Evolutionary conservation across 1,284 basidiomycete species (phyloP).

Genomic region (Malassezia cuniculi): DNA sequence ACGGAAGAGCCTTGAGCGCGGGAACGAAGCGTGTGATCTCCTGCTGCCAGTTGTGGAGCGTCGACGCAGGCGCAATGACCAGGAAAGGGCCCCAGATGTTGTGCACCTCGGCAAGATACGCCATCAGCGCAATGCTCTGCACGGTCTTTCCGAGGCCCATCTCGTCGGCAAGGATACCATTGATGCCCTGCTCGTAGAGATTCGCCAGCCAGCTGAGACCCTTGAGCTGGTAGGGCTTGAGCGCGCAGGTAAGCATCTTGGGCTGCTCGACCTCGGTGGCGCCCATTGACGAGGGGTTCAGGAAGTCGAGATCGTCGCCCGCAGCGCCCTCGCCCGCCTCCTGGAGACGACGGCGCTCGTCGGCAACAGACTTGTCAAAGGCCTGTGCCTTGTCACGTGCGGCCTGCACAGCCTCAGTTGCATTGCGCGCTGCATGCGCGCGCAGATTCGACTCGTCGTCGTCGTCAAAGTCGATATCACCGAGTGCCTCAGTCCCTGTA

Average conservation of each 20-base stretch:
- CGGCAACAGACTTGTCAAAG: constrained; percentile 69
- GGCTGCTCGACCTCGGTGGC: constrained; percentile 78
- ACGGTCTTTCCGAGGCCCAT: constrained; percentile 75
- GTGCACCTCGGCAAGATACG: constrained; percentile 91
- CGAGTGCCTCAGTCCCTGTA: constrained; percentile 54
- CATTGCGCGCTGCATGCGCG: constrained; percentile 74
- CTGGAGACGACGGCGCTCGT: constrained; percentile 51
- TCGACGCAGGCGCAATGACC: constrained; percentile 96
- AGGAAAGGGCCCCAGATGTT: constrained; percentile 99
- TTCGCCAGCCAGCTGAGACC: constrained; percentile 97
- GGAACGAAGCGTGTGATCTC: constrained; percentile 93
- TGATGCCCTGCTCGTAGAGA: constrained; percentile 92
- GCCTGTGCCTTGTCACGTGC: constrained; percentile 68
- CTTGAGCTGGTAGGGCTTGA: constrained; percentile 98
- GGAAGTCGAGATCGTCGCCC: constrained; percentile 91
- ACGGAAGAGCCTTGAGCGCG: constrained; percentile 80
- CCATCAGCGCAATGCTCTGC: constrained; percentile 91
- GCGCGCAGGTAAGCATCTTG: constrained; percentile 85
- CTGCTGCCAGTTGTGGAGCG: constrained; percentile 98
- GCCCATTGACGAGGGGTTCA: constrained; percentile 82
- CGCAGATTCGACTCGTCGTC: constrained; percentile 84
- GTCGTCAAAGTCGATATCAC: constrained; percentile 86
- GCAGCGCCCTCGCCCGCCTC: constrained; percentile 37
- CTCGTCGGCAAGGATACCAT: constrained; percentile 56
- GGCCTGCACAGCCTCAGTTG: constrained; percentile 72